Percentiles rank a stretch among this genome's conserved stretches.
These are phyloP conservation scores for Pythium vanterpoolii DNA, from an alignment of 352 stramenopile genomes.

Conservation along the genomic window DNA sequence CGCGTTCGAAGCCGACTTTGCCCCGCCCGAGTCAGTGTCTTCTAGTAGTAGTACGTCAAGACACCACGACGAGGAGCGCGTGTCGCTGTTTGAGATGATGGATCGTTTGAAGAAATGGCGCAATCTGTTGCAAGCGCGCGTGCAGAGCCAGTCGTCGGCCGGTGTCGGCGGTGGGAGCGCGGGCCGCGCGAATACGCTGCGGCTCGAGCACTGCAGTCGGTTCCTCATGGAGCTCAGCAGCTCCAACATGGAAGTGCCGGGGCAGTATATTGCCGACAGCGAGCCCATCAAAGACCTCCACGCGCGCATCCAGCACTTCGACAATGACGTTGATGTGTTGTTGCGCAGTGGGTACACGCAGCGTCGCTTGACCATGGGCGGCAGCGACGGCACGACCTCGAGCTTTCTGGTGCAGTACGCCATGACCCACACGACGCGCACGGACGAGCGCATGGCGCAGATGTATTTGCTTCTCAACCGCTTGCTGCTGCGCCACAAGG, in stretches of 20 bases:
- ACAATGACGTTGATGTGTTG: conserved; percentile 83
- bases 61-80: conserved; percentile 24
- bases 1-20: conserved; percentile 86
- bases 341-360: conserved; percentile 89
- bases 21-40: conserved; percentile 23
- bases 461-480: conserved; percentile 91
- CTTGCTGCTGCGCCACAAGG: conserved; percentile 80
- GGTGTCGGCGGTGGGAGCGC: neutral
- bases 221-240: conserved; percentile 87
- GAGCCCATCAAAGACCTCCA: conserved; percentile 92
- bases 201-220: conserved; percentile 86
- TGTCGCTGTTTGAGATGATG: conserved; percentile 84
- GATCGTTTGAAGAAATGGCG: conserved; percentile 91
- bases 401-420: conserved; percentile 92
- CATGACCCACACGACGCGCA: conserved; percentile 91
- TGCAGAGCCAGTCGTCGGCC: conserved; percentile 71
- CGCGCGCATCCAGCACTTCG: conserved; percentile 87
- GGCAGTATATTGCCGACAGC: conserved; percentile 89
- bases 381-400: conserved; percentile 85
- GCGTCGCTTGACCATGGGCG: conserved; percentile 86
- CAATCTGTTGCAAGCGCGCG: conserved; percentile 78
- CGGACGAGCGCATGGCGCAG: conserved; percentile 93
- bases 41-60: too few species aligned
- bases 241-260: conserved; percentile 89
- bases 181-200: conserved; percentile 35